phyloP scores from a whole-genome alignment of 805 yeast species.

The Wickerhamiella vanderwaltii region DNA sequence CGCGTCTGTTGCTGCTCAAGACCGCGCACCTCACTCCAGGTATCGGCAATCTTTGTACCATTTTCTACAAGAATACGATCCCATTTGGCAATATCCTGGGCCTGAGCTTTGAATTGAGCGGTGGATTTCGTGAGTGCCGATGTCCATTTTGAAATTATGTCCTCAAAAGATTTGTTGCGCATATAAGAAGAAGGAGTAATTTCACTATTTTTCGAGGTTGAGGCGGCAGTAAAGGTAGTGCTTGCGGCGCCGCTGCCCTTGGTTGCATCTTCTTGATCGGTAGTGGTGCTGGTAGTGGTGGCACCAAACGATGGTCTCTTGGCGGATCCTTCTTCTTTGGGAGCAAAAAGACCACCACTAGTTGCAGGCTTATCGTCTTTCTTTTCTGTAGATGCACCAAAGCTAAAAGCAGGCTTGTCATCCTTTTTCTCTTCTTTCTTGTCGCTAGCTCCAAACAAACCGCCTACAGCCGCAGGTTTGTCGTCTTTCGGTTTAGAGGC shows the following conservation, averaged over 20 bases:
- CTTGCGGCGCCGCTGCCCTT: not conserved
- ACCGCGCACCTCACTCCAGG: conserved; percentile 62
- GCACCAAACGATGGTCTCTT: conserved; percentile 15
- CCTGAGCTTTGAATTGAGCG: conserved; percentile 59
- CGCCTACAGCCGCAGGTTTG: conserved; percentile 11
- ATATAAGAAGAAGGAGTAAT: conserved; percentile 44
- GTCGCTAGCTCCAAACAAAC: conserved; percentile 13
- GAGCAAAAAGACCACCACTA: conserved; percentile 14
- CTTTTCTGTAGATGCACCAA: conserved; percentile 4
- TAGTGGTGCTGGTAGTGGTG: conserved; percentile 13
- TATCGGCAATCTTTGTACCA: conserved; percentile 68
- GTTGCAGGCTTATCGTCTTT: conserved; percentile 14
- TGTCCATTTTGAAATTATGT: conserved; percentile 87
- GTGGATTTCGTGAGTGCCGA: conserved; percentile 65
- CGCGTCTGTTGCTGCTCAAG: conserved; percentile 79
- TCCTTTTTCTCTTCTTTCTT: conserved; percentile 15
- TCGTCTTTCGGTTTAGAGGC: conserved; percentile 4
- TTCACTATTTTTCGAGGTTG: conserved; percentile 30
- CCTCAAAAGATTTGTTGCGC: conserved; percentile 86
- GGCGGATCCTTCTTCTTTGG: conserved; percentile 5
- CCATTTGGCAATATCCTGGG: conserved; percentile 70
- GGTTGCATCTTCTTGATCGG: not conserved
- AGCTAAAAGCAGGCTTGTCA: conserved; percentile 12
- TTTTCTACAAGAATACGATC: conserved; percentile 72
- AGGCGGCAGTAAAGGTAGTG: conserved; percentile 10